These are phyloP conservation scores for Cercophora sp. DNA, from an alignment of 495 filamentous ascomycete genomes.

Conservation along the genomic window DNA sequence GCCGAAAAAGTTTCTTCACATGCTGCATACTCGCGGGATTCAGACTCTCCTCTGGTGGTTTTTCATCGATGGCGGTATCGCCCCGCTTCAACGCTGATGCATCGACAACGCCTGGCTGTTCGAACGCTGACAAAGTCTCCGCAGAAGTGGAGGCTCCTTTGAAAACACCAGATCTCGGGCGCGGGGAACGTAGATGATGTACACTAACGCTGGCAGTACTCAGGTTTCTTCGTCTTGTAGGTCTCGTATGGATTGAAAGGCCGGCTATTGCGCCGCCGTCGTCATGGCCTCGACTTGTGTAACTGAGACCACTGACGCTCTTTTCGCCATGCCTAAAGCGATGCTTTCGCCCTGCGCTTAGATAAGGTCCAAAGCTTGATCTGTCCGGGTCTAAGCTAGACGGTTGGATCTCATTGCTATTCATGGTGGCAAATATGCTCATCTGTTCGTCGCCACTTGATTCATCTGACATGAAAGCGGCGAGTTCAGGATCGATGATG, in stretches of 20 bases:
- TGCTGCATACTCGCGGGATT: conserved; percentile 85
- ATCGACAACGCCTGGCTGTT: conserved; percentile 26
- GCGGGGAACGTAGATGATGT: conserved; percentile 64
- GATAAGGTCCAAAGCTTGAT: conserved; percentile 46
- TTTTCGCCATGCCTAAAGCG: conserved; percentile 70
- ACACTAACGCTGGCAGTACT: conserved; percentile 67
- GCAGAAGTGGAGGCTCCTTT: conserved; percentile 41
- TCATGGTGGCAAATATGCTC: conserved; percentile 75
- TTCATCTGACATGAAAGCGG: conserved; percentile 91
- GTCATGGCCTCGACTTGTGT: conserved; percentile 51
- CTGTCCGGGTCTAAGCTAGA: conserved; percentile 46
- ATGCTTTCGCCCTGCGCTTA: conserved; percentile 67
- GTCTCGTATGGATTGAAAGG: conserved; percentile 54
- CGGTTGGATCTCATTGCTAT: conserved; percentile 39
- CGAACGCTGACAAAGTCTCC: conserved; percentile 37
- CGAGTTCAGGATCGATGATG: conserved; percentile 95
- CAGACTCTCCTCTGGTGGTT: conserved; percentile 71
- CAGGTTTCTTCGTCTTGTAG: conserved; percentile 66
- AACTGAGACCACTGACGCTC: conserved; percentile 57
- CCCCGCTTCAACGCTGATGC: conserved; percentile 68
- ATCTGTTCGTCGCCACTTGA: conserved; percentile 90
- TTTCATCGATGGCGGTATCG: conserved; percentile 76
- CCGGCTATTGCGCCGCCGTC: conserved; percentile 28
- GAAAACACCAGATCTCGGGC: conserved; percentile 44
- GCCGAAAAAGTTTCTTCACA: conserved; percentile 75